phyloP scores from a whole-genome alignment of 257 asterid genomes.

The Solanum lignicaule region DNA sequence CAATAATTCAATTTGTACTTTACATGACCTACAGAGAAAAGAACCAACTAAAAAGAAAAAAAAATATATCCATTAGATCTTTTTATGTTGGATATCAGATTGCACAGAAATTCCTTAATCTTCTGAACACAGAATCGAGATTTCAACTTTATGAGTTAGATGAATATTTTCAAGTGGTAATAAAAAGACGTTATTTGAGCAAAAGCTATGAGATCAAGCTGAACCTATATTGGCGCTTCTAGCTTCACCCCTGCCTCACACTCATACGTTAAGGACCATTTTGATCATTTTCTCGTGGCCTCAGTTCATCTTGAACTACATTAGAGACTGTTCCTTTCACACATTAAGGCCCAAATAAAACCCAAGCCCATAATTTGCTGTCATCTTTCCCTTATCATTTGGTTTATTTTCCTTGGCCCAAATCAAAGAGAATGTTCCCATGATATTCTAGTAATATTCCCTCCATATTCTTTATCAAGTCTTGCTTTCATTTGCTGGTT shows the following conservation, averaged over 20 bases:
- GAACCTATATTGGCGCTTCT: background rate
- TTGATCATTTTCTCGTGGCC: no score
- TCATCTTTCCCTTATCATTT: background rate
- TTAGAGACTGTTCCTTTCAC: background rate
- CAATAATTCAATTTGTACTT: background rate
- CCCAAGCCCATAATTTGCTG: background rate
- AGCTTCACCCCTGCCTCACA: background rate
- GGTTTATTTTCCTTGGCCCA: background rate
- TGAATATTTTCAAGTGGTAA: no score
- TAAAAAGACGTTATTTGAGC: background rate
- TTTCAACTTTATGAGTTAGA: background rate
- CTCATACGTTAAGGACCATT: background rate
- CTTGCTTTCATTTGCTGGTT: background rate
- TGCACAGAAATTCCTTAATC: background rate
- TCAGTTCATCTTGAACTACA: background rate
- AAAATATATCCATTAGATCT: background rate
- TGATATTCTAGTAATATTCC: slow-evolving; percentile 35
- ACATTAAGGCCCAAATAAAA: background rate
- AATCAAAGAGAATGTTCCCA: background rate
- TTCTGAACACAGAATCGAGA: background rate
- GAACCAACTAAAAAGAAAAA: background rate
- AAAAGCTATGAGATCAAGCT: background rate
- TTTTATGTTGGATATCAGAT: no score
- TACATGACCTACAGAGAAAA: background rate
- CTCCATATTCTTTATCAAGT: slow-evolving; percentile 6